Conservation (phyloP, 192 early-diverging fungal genomes). For the Backusella psychrophila region DNA sequence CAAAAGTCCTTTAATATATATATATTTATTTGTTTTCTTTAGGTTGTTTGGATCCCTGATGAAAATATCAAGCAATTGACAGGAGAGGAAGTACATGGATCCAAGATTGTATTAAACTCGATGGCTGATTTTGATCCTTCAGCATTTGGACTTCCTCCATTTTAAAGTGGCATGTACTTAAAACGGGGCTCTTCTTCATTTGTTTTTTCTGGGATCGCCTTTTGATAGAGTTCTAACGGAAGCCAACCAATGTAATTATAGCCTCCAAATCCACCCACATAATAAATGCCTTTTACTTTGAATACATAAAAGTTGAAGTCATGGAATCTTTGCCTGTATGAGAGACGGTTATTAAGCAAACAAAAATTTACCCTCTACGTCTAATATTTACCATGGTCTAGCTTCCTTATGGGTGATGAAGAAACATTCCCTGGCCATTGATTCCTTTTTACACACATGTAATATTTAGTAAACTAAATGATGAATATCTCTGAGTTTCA, state of each 20-base stretch:
- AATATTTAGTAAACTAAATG: not conserved
- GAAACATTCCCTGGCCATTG: slow-evolving; percentile 37
- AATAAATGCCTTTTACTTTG: slow-evolving; percentile 43
- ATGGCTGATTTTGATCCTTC: slow-evolving; percentile 68
- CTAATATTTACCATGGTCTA: slow-evolving; percentile 27
- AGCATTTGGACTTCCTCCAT: not conserved
- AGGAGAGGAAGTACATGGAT: slow-evolving; percentile 44
- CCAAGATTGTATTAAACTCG: slow-evolving; percentile 54
- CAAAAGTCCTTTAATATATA: not conserved
- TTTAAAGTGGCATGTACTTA: not conserved
- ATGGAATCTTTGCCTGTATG: slow-evolving; percentile 33
- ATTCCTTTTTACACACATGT: slow-evolving; percentile 13
- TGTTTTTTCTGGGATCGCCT: slow-evolving; percentile 10
- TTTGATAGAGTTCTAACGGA: slow-evolving; percentile 35
- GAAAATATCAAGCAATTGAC: slow-evolving; percentile 44
- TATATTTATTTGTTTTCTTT: slow-evolving; percentile 9
- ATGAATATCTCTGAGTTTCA: not conserved
- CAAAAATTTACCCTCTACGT: not conserved
- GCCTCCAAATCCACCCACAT: slow-evolving; percentile 53
- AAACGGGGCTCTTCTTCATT: not conserved
- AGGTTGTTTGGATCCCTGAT: slow-evolving; percentile 91
- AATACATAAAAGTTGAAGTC: slow-evolving; percentile 49
- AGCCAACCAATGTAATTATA: slow-evolving; percentile 57
- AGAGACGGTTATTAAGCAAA: not conserved
- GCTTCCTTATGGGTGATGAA: slow-evolving; percentile 41